A percentile compares a stretch with the other conserved stretches of the same genome.
These are phyloP conservation scores for Tulasnella sp. DNA, from an alignment of 768 basidiomycete genomes.

Conservation along the genomic window DNA sequence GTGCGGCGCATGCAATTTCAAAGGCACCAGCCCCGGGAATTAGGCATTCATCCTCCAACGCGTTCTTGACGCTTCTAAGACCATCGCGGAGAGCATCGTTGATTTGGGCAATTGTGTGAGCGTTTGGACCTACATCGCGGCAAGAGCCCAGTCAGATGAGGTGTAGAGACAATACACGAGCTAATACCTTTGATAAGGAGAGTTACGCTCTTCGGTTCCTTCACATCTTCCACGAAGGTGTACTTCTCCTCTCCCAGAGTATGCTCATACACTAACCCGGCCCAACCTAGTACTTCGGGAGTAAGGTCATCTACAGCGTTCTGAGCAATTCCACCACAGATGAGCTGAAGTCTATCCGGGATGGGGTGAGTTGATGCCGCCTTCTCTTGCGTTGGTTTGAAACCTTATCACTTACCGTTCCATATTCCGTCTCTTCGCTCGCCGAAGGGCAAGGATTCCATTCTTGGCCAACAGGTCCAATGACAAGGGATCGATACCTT, in stretches of 20 bases:
- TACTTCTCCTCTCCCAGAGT: slow-evolving; percentile 98
- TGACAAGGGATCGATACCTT: slow-evolving; percentile 96
- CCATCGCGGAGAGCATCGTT: slow-evolving; percentile 98
- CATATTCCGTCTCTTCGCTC: slow-evolving; percentile 98
- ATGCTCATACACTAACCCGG: slow-evolving; percentile 97
- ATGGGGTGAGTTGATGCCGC: slow-evolving; percentile 4
- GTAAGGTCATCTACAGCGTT: slow-evolving; percentile 96
- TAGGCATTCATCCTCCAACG: slow-evolving; percentile 79
- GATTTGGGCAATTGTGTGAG: slow-evolving; percentile 91
- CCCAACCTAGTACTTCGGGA: slow-evolving; percentile 89
- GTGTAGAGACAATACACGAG: not conserved
- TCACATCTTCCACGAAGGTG: slow-evolving; percentile 96
- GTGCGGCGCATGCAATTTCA: slow-evolving; percentile 83
- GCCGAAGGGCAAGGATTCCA: slow-evolving; percentile 86
- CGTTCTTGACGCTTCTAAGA: slow-evolving; percentile 92
- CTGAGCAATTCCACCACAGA: slow-evolving; percentile 91
- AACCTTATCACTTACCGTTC: slow-evolving; percentile 56
- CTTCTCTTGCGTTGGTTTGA: slow-evolving; percentile 7
- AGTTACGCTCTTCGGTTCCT: slow-evolving; percentile 89
- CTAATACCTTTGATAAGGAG: slow-evolving; percentile 76
- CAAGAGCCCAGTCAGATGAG: not conserved
- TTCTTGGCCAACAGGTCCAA: slow-evolving; percentile 94
- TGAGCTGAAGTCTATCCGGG: slow-evolving; percentile 66
- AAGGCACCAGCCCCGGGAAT: slow-evolving; percentile 98
- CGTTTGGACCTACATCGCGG: slow-evolving; percentile 60